phyloP scores from a whole-genome alignment of 1,284 basidiomycete genomes.

The Ceraceosorus bombacis region DNA sequence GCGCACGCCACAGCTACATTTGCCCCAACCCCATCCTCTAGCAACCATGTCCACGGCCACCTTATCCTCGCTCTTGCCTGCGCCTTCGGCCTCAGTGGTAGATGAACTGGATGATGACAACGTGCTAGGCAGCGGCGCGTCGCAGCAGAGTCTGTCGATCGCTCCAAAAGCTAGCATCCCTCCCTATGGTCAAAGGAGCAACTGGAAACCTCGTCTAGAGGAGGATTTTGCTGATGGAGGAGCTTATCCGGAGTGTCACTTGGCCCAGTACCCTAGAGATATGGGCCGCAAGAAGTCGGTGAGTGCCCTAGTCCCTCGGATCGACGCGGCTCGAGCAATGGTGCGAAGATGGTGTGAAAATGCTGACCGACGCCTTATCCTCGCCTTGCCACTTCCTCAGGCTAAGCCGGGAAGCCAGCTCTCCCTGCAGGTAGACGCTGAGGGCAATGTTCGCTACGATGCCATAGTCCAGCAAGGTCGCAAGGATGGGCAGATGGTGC shows the following conservation, averaged over 20 bases:
- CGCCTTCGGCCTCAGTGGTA: constrained; percentile 17
- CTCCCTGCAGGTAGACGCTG: constrained; percentile 88
- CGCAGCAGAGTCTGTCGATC: constrained; percentile 9
- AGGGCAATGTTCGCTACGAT: constrained; percentile 93
- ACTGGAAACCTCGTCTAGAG: constrained; percentile 74
- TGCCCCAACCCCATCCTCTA: too few species aligned
- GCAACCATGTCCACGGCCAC: constrained; percentile 21
- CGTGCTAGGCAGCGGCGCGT: constrained; percentile 11
- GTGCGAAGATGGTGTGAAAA: background rate
- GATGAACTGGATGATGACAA: constrained; percentile 10
- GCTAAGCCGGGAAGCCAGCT: constrained; percentile 66
- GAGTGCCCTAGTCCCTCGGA: background rate
- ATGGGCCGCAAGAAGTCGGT: constrained; percentile 77
- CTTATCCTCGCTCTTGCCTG: constrained; percentile 27
- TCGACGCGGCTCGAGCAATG: background rate
- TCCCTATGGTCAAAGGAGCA: constrained; percentile 72
- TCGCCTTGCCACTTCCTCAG: background rate
- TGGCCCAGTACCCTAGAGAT: constrained; percentile 92
- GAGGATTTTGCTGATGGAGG: constrained; percentile 90
- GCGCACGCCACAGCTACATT: too few species aligned
- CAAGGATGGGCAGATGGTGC: constrained; percentile 71
- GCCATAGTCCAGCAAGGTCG: constrained; percentile 93
- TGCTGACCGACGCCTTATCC: background rate
- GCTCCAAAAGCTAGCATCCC: constrained; percentile 52
- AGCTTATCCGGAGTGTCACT: constrained; percentile 91